Evolutionary conservation across 1,284 basidiomycete species (phyloP), one percentile per base, ranked within the genome.

Genomic region (Moniliella sp.): DNA sequence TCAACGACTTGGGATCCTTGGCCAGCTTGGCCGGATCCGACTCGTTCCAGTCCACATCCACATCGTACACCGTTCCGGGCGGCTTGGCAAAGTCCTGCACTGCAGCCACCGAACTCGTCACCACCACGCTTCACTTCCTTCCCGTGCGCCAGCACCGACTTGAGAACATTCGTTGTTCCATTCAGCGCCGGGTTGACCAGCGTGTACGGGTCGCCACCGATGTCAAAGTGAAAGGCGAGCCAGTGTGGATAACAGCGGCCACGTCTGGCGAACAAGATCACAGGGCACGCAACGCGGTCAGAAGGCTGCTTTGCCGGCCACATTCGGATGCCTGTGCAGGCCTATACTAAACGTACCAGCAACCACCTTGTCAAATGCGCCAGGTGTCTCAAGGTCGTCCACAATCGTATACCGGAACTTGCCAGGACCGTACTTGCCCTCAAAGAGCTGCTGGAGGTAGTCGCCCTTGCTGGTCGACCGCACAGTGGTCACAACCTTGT

Each of bases 321-420:
- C n/a, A n/a, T n/a, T n/a, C n/a, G n/a, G n/a, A n/a, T n/a, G n/a
- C n/a, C n/a, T n/a, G n/a, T n/a, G n/a, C n/a, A n/a, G n/a, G n/a
- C n/a, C n/a, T n/a, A n/a, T n/a, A n/a, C n/a, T n/a, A n/a, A n/a
- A n/a, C n/a, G n/a, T n/a, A n/a, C n/a, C n/a, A n/a, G n/a, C n/a
- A 18, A 77, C 72, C 1, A 71, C 73, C 26, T 74, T 70, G 45
- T 76, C 74, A 41, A 76, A 76, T 2, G 70, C 72, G 11, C 69
- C 71, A 5, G 69, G 67, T 62, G 67, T 58, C 9, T 65, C 67
- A 46, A 73, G 70, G 50, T 74, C 72, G 27, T 67, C 62, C 1
- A 72, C 70, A 25, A 71, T 61, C 16, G 65, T 66, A 48, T 67
- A 52, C 41, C 69, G 66, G 42, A 71, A 65, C 43, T 64, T 64